A percentile compares a stretch with the other conserved stretches of the same genome.
Evolutionary conservation across 495 filamentous ascomycete species (phyloP).

Genomic region (Rhizodiscina lignyota): DNA sequence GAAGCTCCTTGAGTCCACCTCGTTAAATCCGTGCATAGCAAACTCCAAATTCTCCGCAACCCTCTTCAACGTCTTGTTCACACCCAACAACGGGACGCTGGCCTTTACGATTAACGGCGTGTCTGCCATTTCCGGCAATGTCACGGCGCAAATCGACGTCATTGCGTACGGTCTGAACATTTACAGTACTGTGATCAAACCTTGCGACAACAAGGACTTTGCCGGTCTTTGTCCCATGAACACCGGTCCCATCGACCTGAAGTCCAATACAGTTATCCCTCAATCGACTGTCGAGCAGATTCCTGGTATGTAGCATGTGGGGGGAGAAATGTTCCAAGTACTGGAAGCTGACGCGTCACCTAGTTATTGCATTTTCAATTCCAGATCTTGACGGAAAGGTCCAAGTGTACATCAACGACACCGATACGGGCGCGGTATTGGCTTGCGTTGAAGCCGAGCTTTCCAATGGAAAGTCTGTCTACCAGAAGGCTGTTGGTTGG

Average conservation of each 20-base stretch:
- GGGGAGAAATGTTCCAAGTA: too few relatives aligned
- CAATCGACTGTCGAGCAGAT: constrained; percentile 41
- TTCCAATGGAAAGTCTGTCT: constrained; percentile 86
- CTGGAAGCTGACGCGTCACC: too few relatives aligned
- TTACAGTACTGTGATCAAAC: constrained; percentile 48
- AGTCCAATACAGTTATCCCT: constrained; percentile 46
- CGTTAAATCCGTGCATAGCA: constrained; percentile 23
- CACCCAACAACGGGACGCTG: constrained; percentile 54
- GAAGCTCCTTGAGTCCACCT: constrained; percentile 19
- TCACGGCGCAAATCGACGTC: constrained; percentile 60
- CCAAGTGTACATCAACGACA: constrained; percentile 57
- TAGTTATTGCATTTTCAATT: constrained; percentile 68
- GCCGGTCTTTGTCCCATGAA: constrained; percentile 86
- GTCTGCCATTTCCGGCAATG: constrained; percentile 71
- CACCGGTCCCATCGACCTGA: constrained; percentile 60
- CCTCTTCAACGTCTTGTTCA: constrained; percentile 67
- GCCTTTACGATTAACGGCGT: constrained; percentile 64
- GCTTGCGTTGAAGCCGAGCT: constrained; percentile 81
- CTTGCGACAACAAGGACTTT: constrained; percentile 49
- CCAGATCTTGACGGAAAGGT: constrained; percentile 89
- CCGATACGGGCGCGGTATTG: constrained; percentile 37
- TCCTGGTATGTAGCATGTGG: constrained; percentile 36
- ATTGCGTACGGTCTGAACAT: constrained; percentile 68
- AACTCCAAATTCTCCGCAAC: constrained; percentile 77
- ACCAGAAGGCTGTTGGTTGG: constrained; percentile 83